These are phyloP conservation scores for Punica granatum DNA, from an alignment of 345 rosid genomes.

Conservation along the genomic window DNA sequence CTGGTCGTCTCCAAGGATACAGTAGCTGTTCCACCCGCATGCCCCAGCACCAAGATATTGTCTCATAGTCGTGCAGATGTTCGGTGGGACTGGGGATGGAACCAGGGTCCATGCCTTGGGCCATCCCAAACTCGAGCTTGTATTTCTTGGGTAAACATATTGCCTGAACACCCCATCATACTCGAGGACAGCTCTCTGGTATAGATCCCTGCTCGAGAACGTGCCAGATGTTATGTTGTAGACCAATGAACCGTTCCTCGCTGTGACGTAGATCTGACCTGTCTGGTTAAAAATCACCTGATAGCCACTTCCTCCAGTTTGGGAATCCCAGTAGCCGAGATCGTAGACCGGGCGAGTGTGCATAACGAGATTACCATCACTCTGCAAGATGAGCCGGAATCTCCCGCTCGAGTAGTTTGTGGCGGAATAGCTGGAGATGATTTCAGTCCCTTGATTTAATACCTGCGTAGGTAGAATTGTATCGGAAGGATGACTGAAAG, in stretches of 20 bases:
- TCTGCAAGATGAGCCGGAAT: not conserved
- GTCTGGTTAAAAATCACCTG: constrained; percentile 36
- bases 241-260: constrained; percentile 15
- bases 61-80: constrained; percentile 18
- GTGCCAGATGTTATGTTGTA: not conserved
- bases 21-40: constrained; percentile 49
- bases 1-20: constrained; percentile 17
- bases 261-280: constrained; percentile 31
- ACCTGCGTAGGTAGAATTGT: constrained; percentile 1
- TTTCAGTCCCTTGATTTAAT: not conserved
- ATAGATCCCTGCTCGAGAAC: constrained; percentile 16
- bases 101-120: constrained; percentile 13
- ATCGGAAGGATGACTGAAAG: not conserved
- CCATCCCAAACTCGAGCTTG: constrained; percentile 13
- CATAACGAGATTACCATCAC: not conserved
- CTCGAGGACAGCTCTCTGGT: constrained; percentile 38
- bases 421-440: not conserved
- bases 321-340: not conserved
- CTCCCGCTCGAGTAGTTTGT: constrained; percentile 2
- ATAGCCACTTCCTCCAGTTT: not conserved
- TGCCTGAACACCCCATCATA: constrained; percentile 52
- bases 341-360: constrained; percentile 13
- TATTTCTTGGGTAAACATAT: constrained; percentile 32
- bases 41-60: constrained; percentile 18
- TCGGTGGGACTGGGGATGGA: constrained; percentile 13